phyloP scores from a whole-genome alignment of 192 early-diverging fungal genomes.

The Podila horticola region DNA sequence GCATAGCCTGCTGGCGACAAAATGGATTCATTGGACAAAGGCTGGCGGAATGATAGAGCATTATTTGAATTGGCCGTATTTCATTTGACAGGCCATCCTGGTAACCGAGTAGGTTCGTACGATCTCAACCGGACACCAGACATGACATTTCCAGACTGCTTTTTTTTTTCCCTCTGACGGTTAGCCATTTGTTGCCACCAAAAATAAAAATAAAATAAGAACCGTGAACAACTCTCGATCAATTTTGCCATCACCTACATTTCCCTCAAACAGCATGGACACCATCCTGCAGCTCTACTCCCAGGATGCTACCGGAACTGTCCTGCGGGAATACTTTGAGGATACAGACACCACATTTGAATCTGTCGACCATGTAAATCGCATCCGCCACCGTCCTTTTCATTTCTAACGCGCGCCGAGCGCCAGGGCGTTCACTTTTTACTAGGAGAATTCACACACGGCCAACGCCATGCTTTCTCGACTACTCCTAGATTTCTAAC shows the following conservation, averaged over 20 bases:
- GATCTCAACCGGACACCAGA: too few species aligned
- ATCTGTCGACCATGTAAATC: constrained; percentile 15
- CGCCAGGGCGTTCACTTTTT: not conserved
- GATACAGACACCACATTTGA: constrained; percentile 11
- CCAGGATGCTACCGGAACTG: constrained; percentile 29
- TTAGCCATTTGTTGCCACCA: constrained; percentile 6
- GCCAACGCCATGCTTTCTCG: too few species aligned
- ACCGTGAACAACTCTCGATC: not conserved
- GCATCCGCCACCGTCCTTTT: not conserved
- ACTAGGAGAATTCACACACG: too few species aligned
- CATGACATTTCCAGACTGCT: too few species aligned
- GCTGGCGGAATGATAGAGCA: too few species aligned
- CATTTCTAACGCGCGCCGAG: not conserved
- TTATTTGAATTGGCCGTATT: too few species aligned
- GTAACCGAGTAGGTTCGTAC: too few species aligned
- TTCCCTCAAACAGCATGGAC: constrained; percentile 20
- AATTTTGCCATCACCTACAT: not conserved
- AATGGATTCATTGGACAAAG: too few species aligned
- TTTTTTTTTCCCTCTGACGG: too few species aligned
- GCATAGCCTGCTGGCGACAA: too few species aligned
- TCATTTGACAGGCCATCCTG: too few species aligned
- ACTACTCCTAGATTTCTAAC: constrained; percentile 16
- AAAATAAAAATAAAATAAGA: constrained; percentile 3
- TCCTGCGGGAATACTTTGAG: constrained; percentile 24
- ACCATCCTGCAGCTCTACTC: constrained; percentile 27